Evolutionary conservation across 305 asterid genomes (phyloP).

Genomic region (Coffea humblotiana): DNA sequence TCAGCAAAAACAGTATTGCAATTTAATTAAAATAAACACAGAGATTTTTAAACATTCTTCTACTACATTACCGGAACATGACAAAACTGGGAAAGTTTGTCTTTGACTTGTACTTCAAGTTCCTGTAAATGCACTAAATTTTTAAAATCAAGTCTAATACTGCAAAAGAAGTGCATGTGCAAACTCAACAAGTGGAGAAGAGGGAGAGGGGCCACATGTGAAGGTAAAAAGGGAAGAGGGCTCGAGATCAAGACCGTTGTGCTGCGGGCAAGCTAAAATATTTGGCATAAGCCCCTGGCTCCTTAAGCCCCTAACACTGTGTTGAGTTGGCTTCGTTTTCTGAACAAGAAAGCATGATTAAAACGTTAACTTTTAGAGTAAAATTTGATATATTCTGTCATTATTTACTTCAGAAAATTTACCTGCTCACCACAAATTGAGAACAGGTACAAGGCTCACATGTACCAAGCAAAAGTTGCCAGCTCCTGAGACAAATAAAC

Average conservation of each 20-base stretch:
- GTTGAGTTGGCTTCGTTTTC: slow-evolving; percentile 99
- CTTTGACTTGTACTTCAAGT: slow-evolving; percentile 71
- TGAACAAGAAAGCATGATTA: slow-evolving; percentile 30
- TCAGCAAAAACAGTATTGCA: background rate
- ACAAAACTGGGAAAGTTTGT: slow-evolving; percentile 84
- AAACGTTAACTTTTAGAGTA: background rate
- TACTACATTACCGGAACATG: slow-evolving; percentile 68
- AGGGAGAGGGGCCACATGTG: background rate
- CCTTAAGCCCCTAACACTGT: slow-evolving; percentile 86
- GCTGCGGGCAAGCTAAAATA: slow-evolving; percentile 95
- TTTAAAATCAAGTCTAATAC: slow-evolving; percentile 2
- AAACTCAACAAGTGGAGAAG: background rate
- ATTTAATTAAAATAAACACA: background rate
- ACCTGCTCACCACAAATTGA: slow-evolving; percentile 90
- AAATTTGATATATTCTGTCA: background rate
- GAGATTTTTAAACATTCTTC: background rate
- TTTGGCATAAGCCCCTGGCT: slow-evolving; percentile 82
- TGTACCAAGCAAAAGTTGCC: slow-evolving; percentile 90
- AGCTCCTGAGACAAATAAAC: slow-evolving; percentile 50
- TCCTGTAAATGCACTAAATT: slow-evolving; percentile 46
- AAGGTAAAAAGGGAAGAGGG: slow-evolving; percentile 10
- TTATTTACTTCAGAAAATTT: slow-evolving; percentile 10
- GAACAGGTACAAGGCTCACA: slow-evolving; percentile 91
- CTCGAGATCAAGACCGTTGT: slow-evolving; percentile 48
- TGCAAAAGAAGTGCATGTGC: slow-evolving; percentile 5